Evolutionary conservation across 192 early-diverging fungal genomes (phyloP).

Genomic region (Entomortierella beljakovae): DNA sequence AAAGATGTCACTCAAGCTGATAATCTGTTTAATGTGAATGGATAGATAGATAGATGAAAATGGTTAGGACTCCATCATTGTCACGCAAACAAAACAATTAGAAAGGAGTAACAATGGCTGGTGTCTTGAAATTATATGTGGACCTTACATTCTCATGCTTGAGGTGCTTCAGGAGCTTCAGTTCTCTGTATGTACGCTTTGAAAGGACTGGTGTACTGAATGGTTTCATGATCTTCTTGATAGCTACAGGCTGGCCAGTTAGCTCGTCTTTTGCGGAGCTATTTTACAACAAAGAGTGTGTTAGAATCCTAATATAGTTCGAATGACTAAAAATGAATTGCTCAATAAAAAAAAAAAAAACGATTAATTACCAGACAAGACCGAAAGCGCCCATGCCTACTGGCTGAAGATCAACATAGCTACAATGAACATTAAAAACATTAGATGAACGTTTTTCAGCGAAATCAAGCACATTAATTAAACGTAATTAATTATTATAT

Average conservation of each 20-base stretch:
- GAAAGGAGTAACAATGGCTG: no score
- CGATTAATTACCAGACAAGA: constrained; percentile 84
- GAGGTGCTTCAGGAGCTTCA: constrained; percentile 93
- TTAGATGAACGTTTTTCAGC: neutral
- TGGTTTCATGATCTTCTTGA: constrained; percentile 98
- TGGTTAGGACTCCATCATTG: neutral
- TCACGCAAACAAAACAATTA: neutral
- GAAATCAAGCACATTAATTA: no score
- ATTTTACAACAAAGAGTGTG: no score
- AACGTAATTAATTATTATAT: no score
- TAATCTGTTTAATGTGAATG: constrained; percentile 68
- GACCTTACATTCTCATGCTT: constrained; percentile 90
- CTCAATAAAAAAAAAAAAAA: neutral
- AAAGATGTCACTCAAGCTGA: constrained; percentile 93
- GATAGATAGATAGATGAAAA: neutral
- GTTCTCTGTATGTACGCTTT: constrained; percentile 95
- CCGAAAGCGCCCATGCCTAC: constrained; percentile 99
- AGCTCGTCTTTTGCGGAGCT: constrained; percentile 93
- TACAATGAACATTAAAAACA: constrained; percentile 16
- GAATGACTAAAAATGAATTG: no score
- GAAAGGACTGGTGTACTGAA: constrained; percentile 93
- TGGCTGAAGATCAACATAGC: constrained; percentile 92
- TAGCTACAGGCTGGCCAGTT: constrained; percentile 86
- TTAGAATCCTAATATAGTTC: no score
- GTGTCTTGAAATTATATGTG: neutral